Conservation (phyloP, 345 rosid genomes). For the Gossypium arboreum region DNA sequence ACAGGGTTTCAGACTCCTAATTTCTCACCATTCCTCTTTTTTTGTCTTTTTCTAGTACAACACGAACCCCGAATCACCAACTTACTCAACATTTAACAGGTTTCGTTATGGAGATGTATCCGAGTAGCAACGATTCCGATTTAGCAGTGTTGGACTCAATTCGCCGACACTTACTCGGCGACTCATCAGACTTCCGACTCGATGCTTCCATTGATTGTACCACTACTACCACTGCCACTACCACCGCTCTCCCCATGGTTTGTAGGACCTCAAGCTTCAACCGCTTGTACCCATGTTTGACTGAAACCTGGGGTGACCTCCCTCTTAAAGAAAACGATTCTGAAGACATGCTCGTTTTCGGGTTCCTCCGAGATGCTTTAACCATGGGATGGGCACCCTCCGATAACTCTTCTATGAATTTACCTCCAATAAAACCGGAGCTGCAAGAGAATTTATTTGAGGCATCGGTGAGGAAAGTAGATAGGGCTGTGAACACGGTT, state of each 20-base stretch:
- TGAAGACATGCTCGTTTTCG: constrained; percentile 78
- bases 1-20: not conserved
- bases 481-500: constrained; percentile 7
- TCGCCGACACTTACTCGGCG: constrained; percentile 47
- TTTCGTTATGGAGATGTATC: constrained; percentile 32
- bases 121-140: constrained; percentile 39
- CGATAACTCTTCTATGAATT: constrained; percentile 20
- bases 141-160: constrained; percentile 47
- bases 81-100: not conserved
- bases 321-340: constrained; percentile 76
- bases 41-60: no score
- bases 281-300: constrained; percentile 61
- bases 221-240: not conserved
- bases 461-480: not conserved
- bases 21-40: not conserved
- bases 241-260: constrained; percentile 31
- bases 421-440: constrained; percentile 38
- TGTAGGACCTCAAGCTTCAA: constrained; percentile 61
- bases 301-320: constrained; percentile 89
- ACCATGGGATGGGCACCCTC: constrained; percentile 79
- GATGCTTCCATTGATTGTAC: constrained; percentile 22
- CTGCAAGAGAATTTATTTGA: constrained; percentile 22
- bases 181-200: constrained; percentile 26
- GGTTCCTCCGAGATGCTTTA: constrained; percentile 70
- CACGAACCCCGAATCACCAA: no score